Conservation (phyloP, 139 green algal species). For the Dunaliella primolecta region DNA sequence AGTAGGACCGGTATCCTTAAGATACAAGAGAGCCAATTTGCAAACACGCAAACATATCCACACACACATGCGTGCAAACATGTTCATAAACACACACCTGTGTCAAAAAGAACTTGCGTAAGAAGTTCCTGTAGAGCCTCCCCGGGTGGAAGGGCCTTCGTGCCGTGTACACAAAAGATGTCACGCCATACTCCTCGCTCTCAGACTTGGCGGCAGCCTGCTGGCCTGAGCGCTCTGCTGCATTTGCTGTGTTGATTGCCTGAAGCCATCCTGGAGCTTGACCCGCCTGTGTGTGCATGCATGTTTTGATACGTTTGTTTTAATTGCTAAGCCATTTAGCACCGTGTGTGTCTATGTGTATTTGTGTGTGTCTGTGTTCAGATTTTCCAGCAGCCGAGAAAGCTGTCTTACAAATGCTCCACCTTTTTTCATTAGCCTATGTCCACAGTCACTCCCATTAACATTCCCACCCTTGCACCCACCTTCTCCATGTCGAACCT, state of each 20-base stretch:
- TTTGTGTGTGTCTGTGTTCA: not conserved
- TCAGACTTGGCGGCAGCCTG: constrained; percentile 33
- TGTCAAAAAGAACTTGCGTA: constrained; percentile 50
- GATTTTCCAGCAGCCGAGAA: no score
- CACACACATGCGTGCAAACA: no score
- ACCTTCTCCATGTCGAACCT: constrained; percentile 58
- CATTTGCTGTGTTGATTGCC: not conserved
- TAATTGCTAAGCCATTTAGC: no score
- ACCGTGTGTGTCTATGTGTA: not conserved
- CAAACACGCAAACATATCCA: no score
- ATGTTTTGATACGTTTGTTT: no score
- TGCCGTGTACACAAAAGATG: constrained; percentile 66
- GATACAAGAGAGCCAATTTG: no score
- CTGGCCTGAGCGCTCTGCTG: constrained; percentile 23
- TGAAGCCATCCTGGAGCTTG: constrained; percentile 61
- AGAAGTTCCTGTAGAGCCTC: constrained; percentile 47
- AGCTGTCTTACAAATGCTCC: no score
- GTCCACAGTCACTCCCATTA: no score
- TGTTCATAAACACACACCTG: no score
- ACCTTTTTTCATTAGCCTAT: no score
- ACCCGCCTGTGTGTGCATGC: constrained; percentile 28
- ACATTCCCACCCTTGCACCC: no score
- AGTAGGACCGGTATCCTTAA: no score
- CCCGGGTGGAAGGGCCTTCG: constrained; percentile 71
- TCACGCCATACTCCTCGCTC: constrained; percentile 67